Base-by-base conservation (phyloP, 2,329 filamentous ascomycete genomes). In the Hyphodiscus sp. region DNA sequence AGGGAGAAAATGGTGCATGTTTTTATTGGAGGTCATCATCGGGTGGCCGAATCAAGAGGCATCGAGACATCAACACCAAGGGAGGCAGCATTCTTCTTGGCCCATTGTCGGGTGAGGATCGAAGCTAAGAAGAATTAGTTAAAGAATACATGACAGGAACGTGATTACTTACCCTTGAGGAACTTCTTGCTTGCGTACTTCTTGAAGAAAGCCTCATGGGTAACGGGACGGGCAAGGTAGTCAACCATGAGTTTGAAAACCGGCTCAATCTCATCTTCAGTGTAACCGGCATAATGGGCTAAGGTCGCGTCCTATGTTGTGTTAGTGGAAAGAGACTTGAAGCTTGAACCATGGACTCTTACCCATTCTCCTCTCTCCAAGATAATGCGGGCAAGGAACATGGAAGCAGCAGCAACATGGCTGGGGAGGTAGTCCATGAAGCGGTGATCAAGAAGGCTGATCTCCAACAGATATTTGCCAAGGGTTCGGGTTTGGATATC, bases 151-250 rank as follows among this genome's bases (percentile, higher is more conserved):
- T 13, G 7, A 20, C 23, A 18, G 18, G 23, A 11, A 45, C 10
- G 29, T 13, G 3, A 18, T 47, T 53, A 64, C 80, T 74, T 83
- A 96, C 92, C 91, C 77, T 99, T 99, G 65, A 97, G 76, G 75
- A 97, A 99, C 75, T 96, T 96, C 79, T 97, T 99, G 82, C 90
- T 95, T 53, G 94, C 94, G 71, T 99, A 99, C 74, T 99, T 99
- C 82, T 95, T 96, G 80, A 96, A 97, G 79, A 99, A 96, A 41
- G 94, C 95, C 70, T 97, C 92, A 68, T 99, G 94, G 44, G 86
- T 82, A 51, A 96, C 88, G 23, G 92, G 94, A 13, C 89, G 85
- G 55, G 88, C 87, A 41, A 99, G 85, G 70, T 99, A 99, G 71
- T 99, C 91, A 57, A 99, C 84, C 91, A 99, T 96, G 57, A 97